Conservation (phyloP, 2,329 filamentous ascomycete species). For the Aspergillus alliaceus region DNA sequence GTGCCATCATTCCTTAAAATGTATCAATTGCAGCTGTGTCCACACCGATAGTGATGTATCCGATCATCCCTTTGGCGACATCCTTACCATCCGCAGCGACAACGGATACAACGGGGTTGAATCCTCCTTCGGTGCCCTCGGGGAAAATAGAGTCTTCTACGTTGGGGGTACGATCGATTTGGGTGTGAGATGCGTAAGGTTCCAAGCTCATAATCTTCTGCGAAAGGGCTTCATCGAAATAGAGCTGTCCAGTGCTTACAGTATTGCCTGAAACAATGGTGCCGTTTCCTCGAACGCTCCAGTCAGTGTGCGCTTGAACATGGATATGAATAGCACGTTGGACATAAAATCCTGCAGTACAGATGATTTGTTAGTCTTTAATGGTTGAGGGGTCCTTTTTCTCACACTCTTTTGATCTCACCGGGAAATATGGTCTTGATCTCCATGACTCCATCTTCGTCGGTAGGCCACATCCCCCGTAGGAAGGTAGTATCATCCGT, state of each 20-base stretch:
- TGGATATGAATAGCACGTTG: slow-evolving; percentile 50
- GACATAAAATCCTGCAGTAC: slow-evolving; percentile 38
- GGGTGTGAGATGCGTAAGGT: slow-evolving; percentile 34
- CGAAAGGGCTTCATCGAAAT: slow-evolving; percentile 29
- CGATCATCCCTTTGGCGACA: slow-evolving; percentile 36
- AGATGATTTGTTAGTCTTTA: neutral
- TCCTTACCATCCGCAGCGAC: slow-evolving; percentile 36
- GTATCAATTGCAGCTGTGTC: slow-evolving; percentile 23
- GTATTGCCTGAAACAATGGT: slow-evolving; percentile 28
- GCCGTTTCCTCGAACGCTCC: slow-evolving; percentile 23
- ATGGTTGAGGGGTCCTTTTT: neutral
- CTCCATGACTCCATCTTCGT: slow-evolving; percentile 46
- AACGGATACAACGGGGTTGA: slow-evolving; percentile 31
- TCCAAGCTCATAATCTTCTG: slow-evolving; percentile 34
- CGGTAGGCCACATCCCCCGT: slow-evolving; percentile 48
- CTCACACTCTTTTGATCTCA: slow-evolving; percentile 3
- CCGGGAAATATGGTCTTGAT: slow-evolving; percentile 48
- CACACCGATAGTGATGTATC: slow-evolving; percentile 39
- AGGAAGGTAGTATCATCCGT: slow-evolving; percentile 40
- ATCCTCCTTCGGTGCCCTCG: slow-evolving; percentile 23
- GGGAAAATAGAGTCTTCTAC: slow-evolving; percentile 12
- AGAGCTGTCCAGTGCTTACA: slow-evolving; percentile 35
- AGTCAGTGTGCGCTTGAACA: slow-evolving; percentile 42
- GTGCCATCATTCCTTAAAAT: neutral
- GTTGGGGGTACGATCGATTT: slow-evolving; percentile 40